phyloP scores from a whole-genome alignment of 805 yeast species.

The Starmerella tilneyi region DNA sequence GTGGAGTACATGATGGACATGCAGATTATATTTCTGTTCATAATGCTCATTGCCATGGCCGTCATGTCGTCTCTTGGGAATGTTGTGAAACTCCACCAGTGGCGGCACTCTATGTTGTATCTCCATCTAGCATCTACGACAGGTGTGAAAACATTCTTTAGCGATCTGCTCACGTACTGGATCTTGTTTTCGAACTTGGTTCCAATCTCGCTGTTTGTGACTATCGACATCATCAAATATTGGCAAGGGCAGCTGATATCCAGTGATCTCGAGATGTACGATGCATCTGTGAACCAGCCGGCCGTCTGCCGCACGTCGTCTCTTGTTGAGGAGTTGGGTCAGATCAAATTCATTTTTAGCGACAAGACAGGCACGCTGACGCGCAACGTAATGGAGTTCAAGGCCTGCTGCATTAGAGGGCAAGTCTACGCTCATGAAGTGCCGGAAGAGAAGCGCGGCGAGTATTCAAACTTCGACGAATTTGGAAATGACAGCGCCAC shows the following conservation, averaged over 20 bases:
- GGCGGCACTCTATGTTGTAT: conserved; percentile 48
- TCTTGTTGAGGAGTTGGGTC: conserved; percentile 93
- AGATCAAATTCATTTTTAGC: conserved; percentile 88
- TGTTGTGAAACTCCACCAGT: conserved; percentile 56
- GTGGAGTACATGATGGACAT: conserved; percentile 90
- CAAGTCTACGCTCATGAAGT: conserved; percentile 75
- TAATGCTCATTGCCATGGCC: conserved; percentile 62
- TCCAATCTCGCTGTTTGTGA: conserved; percentile 93
- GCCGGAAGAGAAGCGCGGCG: conserved; percentile 83
- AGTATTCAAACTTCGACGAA: conserved; percentile 47
- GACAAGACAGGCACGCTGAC: conserved; percentile 97
- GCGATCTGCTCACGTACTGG: conserved; percentile 88
- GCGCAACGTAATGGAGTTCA: conserved; percentile 92
- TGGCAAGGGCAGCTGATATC: conserved; percentile 91
- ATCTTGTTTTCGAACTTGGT: conserved; percentile 90
- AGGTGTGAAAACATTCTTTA: conserved; percentile 62
- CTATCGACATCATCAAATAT: conserved; percentile 89
- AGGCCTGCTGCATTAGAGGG: conserved; percentile 87
- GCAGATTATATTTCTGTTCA: conserved; percentile 81
- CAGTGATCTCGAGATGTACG: conserved; percentile 88
- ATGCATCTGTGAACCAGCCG: conserved; percentile 81
- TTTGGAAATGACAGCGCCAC: conserved; percentile 3
- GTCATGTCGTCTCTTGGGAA: conserved; percentile 81
- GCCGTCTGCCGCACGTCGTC: conserved; percentile 92
- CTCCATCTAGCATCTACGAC: conserved; percentile 58